Evolutionary conservation across 805 yeast genomes (phyloP).

Genomic region (Trichomonascus vanleenenianus): DNA sequence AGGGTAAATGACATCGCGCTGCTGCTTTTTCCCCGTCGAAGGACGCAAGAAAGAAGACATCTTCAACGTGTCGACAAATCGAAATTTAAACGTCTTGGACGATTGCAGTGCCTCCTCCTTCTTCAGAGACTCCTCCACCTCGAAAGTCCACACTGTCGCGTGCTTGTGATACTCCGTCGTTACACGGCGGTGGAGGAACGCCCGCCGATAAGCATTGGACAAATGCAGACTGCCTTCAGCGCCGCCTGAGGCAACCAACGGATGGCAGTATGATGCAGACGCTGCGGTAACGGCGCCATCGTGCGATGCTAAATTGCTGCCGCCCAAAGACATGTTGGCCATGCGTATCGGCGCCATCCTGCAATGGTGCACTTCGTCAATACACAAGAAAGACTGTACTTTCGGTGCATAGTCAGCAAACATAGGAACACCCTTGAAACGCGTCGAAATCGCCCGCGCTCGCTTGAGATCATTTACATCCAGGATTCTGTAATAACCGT

Average conservation of each 20-base stretch:
- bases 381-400: slow-evolving; percentile 30
- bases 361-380: slow-evolving; percentile 36
- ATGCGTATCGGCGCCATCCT: slow-evolving; percentile 34
- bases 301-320: slow-evolving; percentile 32
- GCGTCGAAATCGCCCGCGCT: slow-evolving; percentile 10
- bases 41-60: too few species aligned
- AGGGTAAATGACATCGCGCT: too few species aligned
- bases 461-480: slow-evolving; percentile 27
- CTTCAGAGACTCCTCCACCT: too few species aligned
- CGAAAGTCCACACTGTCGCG: too few species aligned
- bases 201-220: slow-evolving; percentile 32
- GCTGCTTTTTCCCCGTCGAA: too few species aligned
- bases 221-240: slow-evolving; percentile 42
- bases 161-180: too few species aligned
- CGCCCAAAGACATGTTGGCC: slow-evolving; percentile 20
- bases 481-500: slow-evolving; percentile 34
- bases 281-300: slow-evolving; percentile 35
- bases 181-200: slow-evolving; percentile 2
- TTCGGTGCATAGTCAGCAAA: slow-evolving; percentile 21
- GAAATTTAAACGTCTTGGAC: too few species aligned
- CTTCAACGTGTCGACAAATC: too few species aligned
- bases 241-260: slow-evolving; percentile 40
- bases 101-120: too few species aligned
- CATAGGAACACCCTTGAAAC: slow-evolving; percentile 27
- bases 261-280: slow-evolving; percentile 39